A percentile compares a stretch with the other conserved stretches of the same genome.
phyloP scores from a whole-genome alignment of 768 basidiomycete genomes.

The Trametopsis cervina region DNA sequence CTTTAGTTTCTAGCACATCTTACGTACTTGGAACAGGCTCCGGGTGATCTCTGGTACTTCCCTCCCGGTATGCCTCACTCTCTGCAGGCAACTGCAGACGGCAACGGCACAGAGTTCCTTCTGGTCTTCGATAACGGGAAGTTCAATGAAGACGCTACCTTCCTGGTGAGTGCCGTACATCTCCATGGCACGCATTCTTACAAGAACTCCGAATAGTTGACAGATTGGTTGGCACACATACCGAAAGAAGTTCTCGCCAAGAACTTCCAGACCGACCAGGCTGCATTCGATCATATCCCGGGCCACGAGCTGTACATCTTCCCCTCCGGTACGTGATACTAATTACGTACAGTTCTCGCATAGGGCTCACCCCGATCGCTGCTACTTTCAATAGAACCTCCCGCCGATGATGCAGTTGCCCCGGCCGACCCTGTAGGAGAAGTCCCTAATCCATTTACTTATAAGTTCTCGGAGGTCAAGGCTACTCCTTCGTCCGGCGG shows the following conservation, averaged over 20 bases:
- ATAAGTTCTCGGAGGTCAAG: conserved; percentile 37
- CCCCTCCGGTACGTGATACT: conserved; percentile 32
- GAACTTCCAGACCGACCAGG: conserved; percentile 37
- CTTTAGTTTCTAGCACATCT: background rate
- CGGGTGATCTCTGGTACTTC: conserved; percentile 51
- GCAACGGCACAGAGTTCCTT: conserved; percentile 45
- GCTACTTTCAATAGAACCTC: conserved; percentile 22
- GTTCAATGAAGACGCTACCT: conserved; percentile 48
- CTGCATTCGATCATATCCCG: conserved; percentile 38
- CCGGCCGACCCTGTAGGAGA: conserved; percentile 41
- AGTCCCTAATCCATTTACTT: conserved; percentile 37
- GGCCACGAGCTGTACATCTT: conserved; percentile 45
- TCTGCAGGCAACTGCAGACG: conserved; percentile 40
- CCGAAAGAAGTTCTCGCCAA: conserved; percentile 52
- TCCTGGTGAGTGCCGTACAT: conserved; percentile 27
- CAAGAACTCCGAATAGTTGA: conserved; percentile 26
- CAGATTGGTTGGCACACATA: conserved; percentile 48
- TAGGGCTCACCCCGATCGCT: conserved; percentile 38
- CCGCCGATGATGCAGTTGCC: conserved; percentile 28
- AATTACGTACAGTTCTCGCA: background rate
- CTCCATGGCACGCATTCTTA: background rate
- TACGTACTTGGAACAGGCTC: conserved; percentile 22
- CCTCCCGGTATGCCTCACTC: conserved; percentile 49
- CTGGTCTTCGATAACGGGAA: conserved; percentile 46
- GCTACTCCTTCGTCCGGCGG: conserved; percentile 40